A percentile compares a stretch with the other conserved stretches of the same genome.
These are phyloP conservation scores for Luvunga scandens DNA, from an alignment of 345 rosid species.

Conservation along the genomic window DNA sequence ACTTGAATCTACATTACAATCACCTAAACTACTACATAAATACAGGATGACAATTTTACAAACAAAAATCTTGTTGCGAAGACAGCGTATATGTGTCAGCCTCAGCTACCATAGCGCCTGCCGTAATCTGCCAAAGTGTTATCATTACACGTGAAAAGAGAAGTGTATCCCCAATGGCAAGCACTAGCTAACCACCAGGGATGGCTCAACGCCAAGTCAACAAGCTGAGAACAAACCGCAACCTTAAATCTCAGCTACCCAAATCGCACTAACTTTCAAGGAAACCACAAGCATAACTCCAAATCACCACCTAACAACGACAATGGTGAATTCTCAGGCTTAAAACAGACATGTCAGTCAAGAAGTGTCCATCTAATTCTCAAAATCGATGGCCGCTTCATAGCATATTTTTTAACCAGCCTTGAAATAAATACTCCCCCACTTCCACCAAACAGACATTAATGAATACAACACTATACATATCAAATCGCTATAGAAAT, in stretches of 20 bases:
- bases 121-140: not conserved
- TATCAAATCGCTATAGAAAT: not conserved
- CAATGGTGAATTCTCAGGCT: not conserved
- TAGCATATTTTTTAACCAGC: not conserved
- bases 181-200: not conserved
- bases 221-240: not conserved
- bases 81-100: no score
- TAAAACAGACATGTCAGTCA: not conserved
- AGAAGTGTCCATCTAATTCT: not conserved
- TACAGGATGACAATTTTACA: not conserved
- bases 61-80: not conserved
- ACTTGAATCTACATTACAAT: not conserved
- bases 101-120: not conserved
- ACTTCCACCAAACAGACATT: not conserved
- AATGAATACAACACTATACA: not conserved
- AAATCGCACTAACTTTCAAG: constrained; percentile 2
- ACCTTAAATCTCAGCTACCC: not conserved
- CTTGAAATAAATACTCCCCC: not conserved
- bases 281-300: not conserved
- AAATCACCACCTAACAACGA: no score
- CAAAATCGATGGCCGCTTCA: not conserved
- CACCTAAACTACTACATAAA: not conserved
- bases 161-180: not conserved
- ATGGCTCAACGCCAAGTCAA: not conserved
- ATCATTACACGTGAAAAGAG: no score